Evolutionary conservation across 257 asterid genomes (phyloP).

Genomic region (Cynanchum wilfordii): DNA sequence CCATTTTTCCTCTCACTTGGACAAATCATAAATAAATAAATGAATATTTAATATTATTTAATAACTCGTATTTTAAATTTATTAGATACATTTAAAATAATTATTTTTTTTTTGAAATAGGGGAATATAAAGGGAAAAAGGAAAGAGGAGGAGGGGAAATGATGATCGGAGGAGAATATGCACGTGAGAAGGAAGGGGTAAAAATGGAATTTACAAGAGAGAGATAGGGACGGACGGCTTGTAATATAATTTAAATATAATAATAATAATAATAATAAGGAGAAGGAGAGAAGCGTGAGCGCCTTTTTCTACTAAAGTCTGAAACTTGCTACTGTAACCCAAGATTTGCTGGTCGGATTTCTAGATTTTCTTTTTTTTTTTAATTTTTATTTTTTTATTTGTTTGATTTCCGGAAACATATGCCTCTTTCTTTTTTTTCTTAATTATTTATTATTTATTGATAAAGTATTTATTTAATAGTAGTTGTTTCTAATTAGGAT

Average conservation of each 20-base stretch:
- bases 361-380: slow-evolving; percentile 13
- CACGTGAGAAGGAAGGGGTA: slow-evolving; percentile 14
- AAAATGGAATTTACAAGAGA: neutral
- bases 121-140: neutral
- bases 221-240: slow-evolving; percentile 10
- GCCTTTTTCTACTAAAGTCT: slow-evolving; percentile 12
- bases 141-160: neutral
- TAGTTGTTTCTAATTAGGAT: too few relatives aligned
- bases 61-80: too few relatives aligned
- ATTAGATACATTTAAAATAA: too few relatives aligned
- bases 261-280: neutral
- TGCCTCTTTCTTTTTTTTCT: too few relatives aligned
- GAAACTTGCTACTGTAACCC: slow-evolving; percentile 10
- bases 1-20: neutral
- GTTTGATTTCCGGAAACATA: slow-evolving; percentile 14
- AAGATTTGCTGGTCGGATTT: slow-evolving; percentile 29
- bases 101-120: neutral
- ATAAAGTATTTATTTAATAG: too few relatives aligned
- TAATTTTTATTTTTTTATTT: slow-evolving; percentile 11
- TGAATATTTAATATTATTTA: too few relatives aligned
- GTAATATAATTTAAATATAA: neutral
- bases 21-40: too few relatives aligned
- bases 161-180: slow-evolving; percentile 7
- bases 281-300: slow-evolving; percentile 9
- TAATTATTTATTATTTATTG: too few relatives aligned